Base-by-base conservation (phyloP, 2,329 filamentous ascomycete species). In the Cladorrhinum sp. region DNA sequence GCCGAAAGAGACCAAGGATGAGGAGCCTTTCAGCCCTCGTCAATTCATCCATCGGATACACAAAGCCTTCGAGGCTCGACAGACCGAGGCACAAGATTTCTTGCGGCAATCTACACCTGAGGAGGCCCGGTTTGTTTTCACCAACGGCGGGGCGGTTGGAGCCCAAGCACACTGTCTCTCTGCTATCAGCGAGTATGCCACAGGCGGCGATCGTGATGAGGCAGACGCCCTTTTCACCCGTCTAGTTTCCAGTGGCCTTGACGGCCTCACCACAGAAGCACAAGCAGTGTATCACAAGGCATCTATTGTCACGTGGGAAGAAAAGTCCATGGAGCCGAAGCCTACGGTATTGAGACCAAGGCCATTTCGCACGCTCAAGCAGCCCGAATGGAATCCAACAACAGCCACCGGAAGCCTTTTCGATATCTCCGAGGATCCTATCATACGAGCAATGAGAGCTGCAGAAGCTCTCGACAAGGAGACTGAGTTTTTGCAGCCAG, bases 401-500 rank as follows among this genome's bases (percentile, higher is more conserved):
- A 46, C 12, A 20, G 18, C 42, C 16, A 21, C n/a, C 42, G 42
- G 16, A 3, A 20, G 42, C 16, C 42, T 8, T 3, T 21, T 46
- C 46, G 64, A 63, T 48, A 64, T 62, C 14, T 62, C 65, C n/a
- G 72, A 77, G 46, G 82, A 86, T 66, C 82, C 82, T 50, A 80
- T 78, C 60, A 79, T 76, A 21, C 77, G 74, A 66, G 83, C 83
- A 36, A 86, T 86, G 82, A 77, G 80, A 66, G 83, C 82, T 16
- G 84, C 84, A 7, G 84, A 86, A 59, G 80, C 79, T 2, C 75
- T 87, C 39, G 81, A 87, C 66, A 76, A 76, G 58, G 75, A 83
- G 64, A 86, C 83, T 0, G 82, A 79, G 53, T 80, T 73, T 21
- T 71, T 86, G n/a, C 82, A 86, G 63, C 75, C 65, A 1, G 54